phyloP scores from a whole-genome alignment of 1,139 yeast species.

The Williopsis jadinii region DNA sequence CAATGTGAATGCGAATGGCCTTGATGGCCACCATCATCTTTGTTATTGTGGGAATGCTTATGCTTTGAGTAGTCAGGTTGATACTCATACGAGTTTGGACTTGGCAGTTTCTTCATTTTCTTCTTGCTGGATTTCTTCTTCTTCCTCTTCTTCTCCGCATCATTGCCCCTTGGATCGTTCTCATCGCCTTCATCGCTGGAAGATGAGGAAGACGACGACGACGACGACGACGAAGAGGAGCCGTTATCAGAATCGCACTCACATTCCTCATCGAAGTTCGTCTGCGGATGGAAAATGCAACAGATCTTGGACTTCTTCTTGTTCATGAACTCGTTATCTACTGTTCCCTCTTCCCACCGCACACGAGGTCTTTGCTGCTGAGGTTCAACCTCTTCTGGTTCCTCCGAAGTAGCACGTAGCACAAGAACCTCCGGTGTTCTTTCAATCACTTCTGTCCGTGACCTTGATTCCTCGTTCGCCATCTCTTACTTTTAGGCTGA shows the following conservation, averaged over 20 bases:
- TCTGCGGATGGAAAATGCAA: constrained; percentile 85
- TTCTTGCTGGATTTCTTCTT: constrained; percentile 25
- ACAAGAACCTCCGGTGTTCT: background rate
- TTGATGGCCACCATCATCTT: background rate
- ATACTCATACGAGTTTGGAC: constrained; percentile 69
- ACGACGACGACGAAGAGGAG: constrained; percentile 18
- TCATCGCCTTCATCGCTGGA: constrained; percentile 1
- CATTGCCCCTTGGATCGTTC: constrained; percentile 12
- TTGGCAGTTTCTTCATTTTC: constrained; percentile 22
- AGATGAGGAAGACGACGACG: constrained; percentile 2
- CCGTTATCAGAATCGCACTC: constrained; percentile 27
- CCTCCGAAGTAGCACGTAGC: constrained; percentile 5
- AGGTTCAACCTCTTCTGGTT: constrained; percentile 9
- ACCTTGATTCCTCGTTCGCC: background rate
- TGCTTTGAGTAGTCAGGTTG: constrained; percentile 51
- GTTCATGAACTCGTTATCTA: constrained; percentile 84
- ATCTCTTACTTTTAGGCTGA: background rate
- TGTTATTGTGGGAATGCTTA: constrained; percentile 6
- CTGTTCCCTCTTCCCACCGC: constrained; percentile 76
- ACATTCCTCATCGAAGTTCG: constrained; percentile 58
- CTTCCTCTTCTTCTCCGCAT: constrained; percentile 24
- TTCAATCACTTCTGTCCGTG: background rate
- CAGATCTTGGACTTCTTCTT: constrained; percentile 91
- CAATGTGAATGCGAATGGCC: no score
- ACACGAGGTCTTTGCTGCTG: constrained; percentile 39